A percentile compares a stretch with the other conserved stretches of the same genome.
Conservation (phyloP, 176 grass and related monocot genomes). For the Rhynchospora pubera region DNA sequence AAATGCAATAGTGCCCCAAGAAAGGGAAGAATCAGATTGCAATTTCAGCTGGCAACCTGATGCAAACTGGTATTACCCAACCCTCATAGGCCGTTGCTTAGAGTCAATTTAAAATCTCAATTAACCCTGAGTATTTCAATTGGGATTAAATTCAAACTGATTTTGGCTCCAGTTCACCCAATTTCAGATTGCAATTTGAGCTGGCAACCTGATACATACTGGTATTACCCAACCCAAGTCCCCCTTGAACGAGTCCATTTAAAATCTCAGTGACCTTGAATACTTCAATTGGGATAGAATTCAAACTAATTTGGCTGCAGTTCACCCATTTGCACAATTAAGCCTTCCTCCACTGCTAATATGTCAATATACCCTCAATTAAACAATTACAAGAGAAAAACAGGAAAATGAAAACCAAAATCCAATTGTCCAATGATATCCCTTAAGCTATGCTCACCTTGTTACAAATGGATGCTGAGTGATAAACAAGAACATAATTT, state of each 20-base stretch:
- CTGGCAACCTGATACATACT: neutral
- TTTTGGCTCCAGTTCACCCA: conserved; percentile 8
- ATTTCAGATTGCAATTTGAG: neutral
- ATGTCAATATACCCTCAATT: neutral
- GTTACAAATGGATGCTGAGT: conserved; percentile 94
- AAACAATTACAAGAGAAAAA: neutral
- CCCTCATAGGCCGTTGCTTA: neutral
- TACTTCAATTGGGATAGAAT: neutral
- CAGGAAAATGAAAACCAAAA: neutral
- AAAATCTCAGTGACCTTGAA: conserved; percentile 12
- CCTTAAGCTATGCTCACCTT: conserved; percentile 34
- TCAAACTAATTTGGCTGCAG: conserved; percentile 19
- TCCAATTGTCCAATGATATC: neutral
- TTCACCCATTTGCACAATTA: conserved; percentile 19
- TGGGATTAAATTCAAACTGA: conserved; percentile 13
- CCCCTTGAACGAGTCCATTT: neutral
- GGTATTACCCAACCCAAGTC: too few relatives aligned
- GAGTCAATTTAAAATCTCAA: conserved; percentile 2
- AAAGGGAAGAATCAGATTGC: neutral
- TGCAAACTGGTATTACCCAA: too few relatives aligned
- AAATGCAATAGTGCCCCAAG: neutral
- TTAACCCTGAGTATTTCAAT: too few relatives aligned
- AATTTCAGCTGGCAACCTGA: neutral
- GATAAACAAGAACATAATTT: conserved; percentile 33
- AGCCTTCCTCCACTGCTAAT: conserved; percentile 8